Evolutionary conservation across 2,329 filamentous ascomycete species (phyloP).

Genomic region (Fusarium pseudocircinatum): DNA sequence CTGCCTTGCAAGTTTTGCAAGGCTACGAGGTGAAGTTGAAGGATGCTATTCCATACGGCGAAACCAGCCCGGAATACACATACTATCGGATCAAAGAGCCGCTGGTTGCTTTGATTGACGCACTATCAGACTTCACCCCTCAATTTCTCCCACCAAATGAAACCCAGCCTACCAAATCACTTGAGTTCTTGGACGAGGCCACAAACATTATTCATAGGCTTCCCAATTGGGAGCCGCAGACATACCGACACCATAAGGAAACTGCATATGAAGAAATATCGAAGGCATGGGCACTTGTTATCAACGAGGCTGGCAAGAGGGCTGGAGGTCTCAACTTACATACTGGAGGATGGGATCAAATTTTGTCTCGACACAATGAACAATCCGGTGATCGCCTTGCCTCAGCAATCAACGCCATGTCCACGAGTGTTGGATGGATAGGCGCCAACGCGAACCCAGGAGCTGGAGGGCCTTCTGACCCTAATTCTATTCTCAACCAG

Average conservation of each 20-base stretch:
- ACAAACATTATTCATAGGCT: constrained; percentile 90
- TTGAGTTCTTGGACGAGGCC: constrained; percentile 88
- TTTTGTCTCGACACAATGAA: constrained; percentile 86
- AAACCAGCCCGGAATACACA: constrained; percentile 87
- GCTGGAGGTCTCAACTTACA: constrained; percentile 91
- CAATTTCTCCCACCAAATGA: constrained; percentile 95
- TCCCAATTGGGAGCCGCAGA: constrained; percentile 88
- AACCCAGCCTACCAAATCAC: constrained; percentile 80
- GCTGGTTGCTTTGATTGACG: constrained; percentile 83
- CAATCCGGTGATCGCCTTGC: constrained; percentile 84
- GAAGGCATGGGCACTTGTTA: constrained; percentile 90
- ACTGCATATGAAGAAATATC: constrained; percentile 96
- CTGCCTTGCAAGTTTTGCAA: constrained; percentile 80
- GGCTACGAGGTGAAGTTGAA: constrained; percentile 84
- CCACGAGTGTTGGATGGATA: constrained; percentile 82
- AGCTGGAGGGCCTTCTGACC: constrained; percentile 49
- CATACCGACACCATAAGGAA: constrained; percentile 92
- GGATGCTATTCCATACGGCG: constrained; percentile 85
- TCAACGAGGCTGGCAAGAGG: constrained; percentile 89
- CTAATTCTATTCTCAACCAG: constrained; percentile 69
- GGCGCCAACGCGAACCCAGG: constrained; percentile 52
- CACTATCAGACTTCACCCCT: constrained; percentile 91
- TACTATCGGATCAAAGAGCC: constrained; percentile 92
- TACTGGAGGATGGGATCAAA: constrained; percentile 92
- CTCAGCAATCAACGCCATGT: constrained; percentile 81